Conservation (phyloP, 139 green algal species). For the Medakamo hakoo region DNA sequence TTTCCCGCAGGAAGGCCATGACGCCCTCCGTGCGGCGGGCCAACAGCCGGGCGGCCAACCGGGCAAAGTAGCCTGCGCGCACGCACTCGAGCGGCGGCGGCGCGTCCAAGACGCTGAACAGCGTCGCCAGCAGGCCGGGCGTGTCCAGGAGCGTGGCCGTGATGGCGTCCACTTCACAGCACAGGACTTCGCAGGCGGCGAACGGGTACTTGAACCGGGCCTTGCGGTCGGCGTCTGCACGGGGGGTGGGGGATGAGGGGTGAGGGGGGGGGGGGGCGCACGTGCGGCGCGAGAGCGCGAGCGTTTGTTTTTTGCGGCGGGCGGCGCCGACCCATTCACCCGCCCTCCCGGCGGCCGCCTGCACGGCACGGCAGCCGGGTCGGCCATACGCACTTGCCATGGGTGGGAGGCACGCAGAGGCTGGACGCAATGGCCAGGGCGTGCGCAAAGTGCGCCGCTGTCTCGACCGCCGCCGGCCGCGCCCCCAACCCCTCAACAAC, state of each 20-base stretch:
- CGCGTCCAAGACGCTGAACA: conserved; percentile 64
- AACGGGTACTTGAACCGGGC: conserved; percentile 86
- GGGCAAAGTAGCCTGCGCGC: conserved; percentile 75
- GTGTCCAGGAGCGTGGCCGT: conserved; percentile 76
- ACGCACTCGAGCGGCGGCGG: conserved; percentile 5
- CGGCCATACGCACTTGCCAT: too few species aligned
- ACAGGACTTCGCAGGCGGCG: conserved; percentile 89
- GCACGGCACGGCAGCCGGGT: too few species aligned
- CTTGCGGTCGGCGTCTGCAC: conserved; percentile 43
- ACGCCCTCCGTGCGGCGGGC: conserved; percentile 27
- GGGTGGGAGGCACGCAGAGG: too few species aligned
- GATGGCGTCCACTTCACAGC: conserved; percentile 90
- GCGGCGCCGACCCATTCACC: too few species aligned
- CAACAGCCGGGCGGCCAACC: conserved; percentile 68
- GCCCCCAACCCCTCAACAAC: too few species aligned
- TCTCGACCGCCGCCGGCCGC: too few species aligned
- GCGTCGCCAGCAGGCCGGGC: conserved; percentile 35
- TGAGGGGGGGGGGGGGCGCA: too few species aligned
- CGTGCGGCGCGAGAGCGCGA: too few species aligned
- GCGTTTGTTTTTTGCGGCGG: too few species aligned
- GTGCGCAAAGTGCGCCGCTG: too few species aligned
- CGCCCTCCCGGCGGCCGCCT: too few species aligned
- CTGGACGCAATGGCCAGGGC: too few species aligned
- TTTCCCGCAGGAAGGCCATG: conserved; percentile 45
- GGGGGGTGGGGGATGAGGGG: conserved; percentile 10